Percentiles rank a stretch among this genome's conserved stretches.
These are phyloP conservation scores for Thelonectria olida DNA, from an alignment of 2,329 filamentous ascomycete genomes.

Conservation along the genomic window DNA sequence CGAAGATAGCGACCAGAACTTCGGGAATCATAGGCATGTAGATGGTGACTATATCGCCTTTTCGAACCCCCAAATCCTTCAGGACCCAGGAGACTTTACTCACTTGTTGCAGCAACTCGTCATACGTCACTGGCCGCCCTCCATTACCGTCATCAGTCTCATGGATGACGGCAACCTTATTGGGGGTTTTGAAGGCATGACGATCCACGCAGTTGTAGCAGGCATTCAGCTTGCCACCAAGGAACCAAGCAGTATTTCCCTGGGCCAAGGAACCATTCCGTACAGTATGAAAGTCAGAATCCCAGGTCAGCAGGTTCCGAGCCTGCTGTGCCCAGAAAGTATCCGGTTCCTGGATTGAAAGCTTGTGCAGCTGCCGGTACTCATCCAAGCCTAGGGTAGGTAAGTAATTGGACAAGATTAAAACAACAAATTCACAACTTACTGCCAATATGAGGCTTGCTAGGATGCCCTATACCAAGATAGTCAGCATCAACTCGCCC, in stretches of 20 bases:
- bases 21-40: conserved; percentile 98
- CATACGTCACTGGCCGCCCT: conserved; percentile 85
- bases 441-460: conserved; percentile 74
- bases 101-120: conserved; percentile 88
- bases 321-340: conserved; percentile 91
- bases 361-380: conserved; percentile 74
- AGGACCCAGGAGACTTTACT: conserved; percentile 83
- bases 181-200: conserved; percentile 87
- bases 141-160: conserved; percentile 90
- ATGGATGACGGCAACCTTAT: conserved; percentile 93
- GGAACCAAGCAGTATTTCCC: conserved; percentile 91
- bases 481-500: too few relatives aligned
- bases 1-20: conserved; percentile 79
- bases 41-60: conserved; percentile 92
- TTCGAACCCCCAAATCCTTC: conserved; percentile 91
- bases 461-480: conserved; percentile 75
- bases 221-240: conserved; percentile 89
- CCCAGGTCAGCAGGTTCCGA: conserved; percentile 90
- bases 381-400: conserved; percentile 68
- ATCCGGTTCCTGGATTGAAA: conserved; percentile 90
- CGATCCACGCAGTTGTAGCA: conserved; percentile 96
- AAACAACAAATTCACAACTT: conserved; percentile 55
- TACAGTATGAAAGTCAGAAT: conserved; percentile 91
- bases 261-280: conserved; percentile 77
- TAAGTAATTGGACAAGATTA: too few relatives aligned